Conservation (phyloP, 2,329 filamentous ascomycete genomes). For the Claviceps arundinis region DNA sequence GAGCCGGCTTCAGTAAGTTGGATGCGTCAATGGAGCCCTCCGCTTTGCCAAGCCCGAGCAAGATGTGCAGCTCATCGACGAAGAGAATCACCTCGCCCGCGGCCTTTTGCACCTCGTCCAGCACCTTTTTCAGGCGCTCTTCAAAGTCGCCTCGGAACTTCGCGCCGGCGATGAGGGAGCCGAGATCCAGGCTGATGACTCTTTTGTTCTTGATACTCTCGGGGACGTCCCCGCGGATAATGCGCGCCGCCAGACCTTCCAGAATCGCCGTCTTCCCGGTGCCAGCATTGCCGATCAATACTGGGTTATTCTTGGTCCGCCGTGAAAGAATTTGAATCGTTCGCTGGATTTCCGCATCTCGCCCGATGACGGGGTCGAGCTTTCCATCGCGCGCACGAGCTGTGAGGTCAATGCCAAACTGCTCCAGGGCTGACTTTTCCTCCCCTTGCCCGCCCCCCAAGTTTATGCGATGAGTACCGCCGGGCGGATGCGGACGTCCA, state of each 20-base stretch:
- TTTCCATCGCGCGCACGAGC: constrained; percentile 75
- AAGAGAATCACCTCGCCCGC: constrained; percentile 87
- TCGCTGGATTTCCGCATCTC: constrained; percentile 81
- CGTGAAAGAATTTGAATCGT: constrained; percentile 90
- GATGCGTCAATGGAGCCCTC: constrained; percentile 95
- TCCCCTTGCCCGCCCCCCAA: constrained; percentile 54
- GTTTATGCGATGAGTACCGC: constrained; percentile 90
- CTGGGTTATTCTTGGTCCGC: constrained; percentile 90
- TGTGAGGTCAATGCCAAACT: constrained; percentile 85
- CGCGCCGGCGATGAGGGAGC: constrained; percentile 85
- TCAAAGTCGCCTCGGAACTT: constrained; percentile 96
- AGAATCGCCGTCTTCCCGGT: constrained; percentile 91
- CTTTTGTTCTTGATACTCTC: constrained; percentile 92
- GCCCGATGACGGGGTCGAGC: constrained; percentile 87
- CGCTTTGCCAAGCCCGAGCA: constrained; percentile 85
- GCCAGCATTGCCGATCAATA: constrained; percentile 81
- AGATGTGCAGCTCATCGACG: constrained; percentile 84
- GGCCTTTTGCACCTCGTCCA: constrained; percentile 83
- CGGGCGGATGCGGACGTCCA: constrained; percentile 73
- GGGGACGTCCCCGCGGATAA: constrained; percentile 83
- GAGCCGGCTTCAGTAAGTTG: constrained; percentile 82
- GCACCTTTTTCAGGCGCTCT: constrained; percentile 77
- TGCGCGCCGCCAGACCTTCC: constrained; percentile 79
- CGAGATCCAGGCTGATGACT: constrained; percentile 77
- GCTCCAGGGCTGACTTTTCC: constrained; percentile 77